Evolutionary conservation across 2,329 filamentous ascomycete species (phyloP).

Genomic region (Pleurostoma richardsiae): DNA sequence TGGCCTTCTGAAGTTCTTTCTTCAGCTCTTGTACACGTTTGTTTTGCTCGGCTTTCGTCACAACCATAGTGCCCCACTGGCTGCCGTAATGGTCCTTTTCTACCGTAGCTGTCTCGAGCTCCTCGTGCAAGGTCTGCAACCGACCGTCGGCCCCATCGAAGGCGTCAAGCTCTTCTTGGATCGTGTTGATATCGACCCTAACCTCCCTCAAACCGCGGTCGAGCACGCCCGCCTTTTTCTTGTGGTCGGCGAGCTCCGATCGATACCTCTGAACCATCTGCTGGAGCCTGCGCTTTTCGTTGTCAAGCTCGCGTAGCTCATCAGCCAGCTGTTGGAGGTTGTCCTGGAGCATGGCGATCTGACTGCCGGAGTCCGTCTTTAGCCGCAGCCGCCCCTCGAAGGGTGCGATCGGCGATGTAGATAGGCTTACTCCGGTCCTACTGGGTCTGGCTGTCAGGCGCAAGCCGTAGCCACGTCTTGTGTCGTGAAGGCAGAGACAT

Average conservation of each 20-base stretch:
- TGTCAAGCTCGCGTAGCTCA: slow-evolving; percentile 48
- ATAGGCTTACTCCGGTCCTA: slow-evolving; percentile 26
- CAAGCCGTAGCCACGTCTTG: slow-evolving; percentile 52
- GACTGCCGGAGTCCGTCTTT: slow-evolving; percentile 68
- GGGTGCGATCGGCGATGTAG: slow-evolving; percentile 29
- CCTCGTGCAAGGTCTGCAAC: slow-evolving; percentile 52
- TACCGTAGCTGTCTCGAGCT: slow-evolving; percentile 48
- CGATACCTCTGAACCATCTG: slow-evolving; percentile 43
- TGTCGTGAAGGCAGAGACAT: slow-evolving; percentile 66
- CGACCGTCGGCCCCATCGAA: slow-evolving; percentile 65
- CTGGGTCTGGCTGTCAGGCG: slow-evolving; percentile 42
- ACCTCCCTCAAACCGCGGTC: slow-evolving; percentile 52
- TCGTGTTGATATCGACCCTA: slow-evolving; percentile 49
- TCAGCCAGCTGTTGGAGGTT: slow-evolving; percentile 41
- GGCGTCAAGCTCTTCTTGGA: slow-evolving; percentile 57
- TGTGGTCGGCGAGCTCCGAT: slow-evolving; percentile 43
- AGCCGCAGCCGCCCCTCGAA: slow-evolving; percentile 61
- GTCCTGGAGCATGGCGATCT: slow-evolving; percentile 39
- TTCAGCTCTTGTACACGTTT: slow-evolving; percentile 32
- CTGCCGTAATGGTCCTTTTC: slow-evolving; percentile 42
- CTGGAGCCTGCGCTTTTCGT: slow-evolving; percentile 39
- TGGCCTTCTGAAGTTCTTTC: slow-evolving; percentile 25
- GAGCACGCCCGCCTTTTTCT: slow-evolving; percentile 32
- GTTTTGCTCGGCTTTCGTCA: slow-evolving; percentile 45
- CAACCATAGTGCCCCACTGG: slow-evolving; percentile 47